Base-by-base conservation (phyloP, 371 early-diverging fungal species). In the Circinella umbellata region DNA sequence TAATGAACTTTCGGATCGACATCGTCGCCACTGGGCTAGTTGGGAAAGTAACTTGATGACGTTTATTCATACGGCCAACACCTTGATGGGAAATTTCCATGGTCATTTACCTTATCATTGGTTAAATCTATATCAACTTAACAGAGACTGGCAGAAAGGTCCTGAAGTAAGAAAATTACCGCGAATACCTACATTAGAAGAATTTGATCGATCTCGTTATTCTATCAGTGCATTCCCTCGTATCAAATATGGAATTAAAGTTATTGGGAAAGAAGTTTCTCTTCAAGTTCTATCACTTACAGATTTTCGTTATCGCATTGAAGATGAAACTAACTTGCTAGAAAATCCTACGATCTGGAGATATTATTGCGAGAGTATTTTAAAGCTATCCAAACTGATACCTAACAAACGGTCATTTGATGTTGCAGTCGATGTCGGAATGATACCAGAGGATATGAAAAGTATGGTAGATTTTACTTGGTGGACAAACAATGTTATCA, bases 401-500 rank as follows among this genome's bases (percentile, higher is more conserved):
- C 69, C 69, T 47, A 63, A 69, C 57, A 69, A 69, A 34, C 36
- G 64, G 6, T 69, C 69, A 1, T 69, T 63, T 20, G 63, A 69
- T 57, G 59, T 69, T n/a, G 69, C 69, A 0, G 51, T 69, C 15
- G 63, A 69, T 39, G 69, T 69, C n/a, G 69, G 69, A 10, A 63
- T 69, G 55, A 69, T 69, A 13, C 69, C 69, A n/a, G 47, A 42
- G 4, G 69, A 63, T 46, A 46, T 69, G 69, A 38, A 34, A 34
- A 42, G 35, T 14, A 63, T 69, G 4, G 64, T 69, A 6, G 69
- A 69, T 35, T 69, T 69, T 36, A 55, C 63, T 20, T 69, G 63
- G 63, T 69, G 69, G 69, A 69, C 69, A 13, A 39, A 63, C 59
- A 69, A 69, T 35, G 57, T 69, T 17, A 63, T 69, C 49, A 69